Conservation (phyloP, 106 monocot species). For the Chionographis japonica region DNA sequence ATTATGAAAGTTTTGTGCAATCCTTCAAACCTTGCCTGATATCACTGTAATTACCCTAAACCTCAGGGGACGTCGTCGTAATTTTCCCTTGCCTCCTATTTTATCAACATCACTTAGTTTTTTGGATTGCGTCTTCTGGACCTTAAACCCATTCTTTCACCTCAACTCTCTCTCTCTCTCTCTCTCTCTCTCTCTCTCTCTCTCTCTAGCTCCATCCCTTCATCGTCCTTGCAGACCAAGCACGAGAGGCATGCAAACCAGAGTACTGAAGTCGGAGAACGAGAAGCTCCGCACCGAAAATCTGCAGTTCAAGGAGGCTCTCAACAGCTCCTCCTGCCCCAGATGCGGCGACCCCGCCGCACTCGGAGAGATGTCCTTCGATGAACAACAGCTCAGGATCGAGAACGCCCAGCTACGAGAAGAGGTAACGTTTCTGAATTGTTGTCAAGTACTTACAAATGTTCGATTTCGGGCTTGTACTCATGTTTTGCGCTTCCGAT, state of each 20-base stretch:
- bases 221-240: constrained; percentile 19
- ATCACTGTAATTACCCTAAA: no score
- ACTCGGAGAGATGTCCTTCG: constrained; percentile 46
- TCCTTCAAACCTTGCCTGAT: no score
- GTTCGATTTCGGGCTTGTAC: no score
- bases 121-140: no score
- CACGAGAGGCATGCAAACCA: constrained; percentile 40
- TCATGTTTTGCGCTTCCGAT: background rate
- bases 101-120: no score
- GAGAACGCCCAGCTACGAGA: constrained; percentile 38
- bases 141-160: background rate
- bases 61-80: no score
- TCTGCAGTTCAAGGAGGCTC: constrained; percentile 35
- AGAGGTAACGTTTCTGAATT: constrained; percentile 19
- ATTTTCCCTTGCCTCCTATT: no score
- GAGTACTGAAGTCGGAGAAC: constrained; percentile 27
- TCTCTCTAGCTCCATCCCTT: no score
- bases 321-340: constrained; percentile 38
- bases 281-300: constrained; percentile 46
- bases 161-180: no score
- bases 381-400: constrained; percentile 38
- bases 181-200: no score
- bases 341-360: constrained; percentile 41
- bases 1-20: no score
- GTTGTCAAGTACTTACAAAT: no score